Evolutionary conservation across 768 basidiomycete species (phyloP).

Genomic region (Mycena vitilis): DNA sequence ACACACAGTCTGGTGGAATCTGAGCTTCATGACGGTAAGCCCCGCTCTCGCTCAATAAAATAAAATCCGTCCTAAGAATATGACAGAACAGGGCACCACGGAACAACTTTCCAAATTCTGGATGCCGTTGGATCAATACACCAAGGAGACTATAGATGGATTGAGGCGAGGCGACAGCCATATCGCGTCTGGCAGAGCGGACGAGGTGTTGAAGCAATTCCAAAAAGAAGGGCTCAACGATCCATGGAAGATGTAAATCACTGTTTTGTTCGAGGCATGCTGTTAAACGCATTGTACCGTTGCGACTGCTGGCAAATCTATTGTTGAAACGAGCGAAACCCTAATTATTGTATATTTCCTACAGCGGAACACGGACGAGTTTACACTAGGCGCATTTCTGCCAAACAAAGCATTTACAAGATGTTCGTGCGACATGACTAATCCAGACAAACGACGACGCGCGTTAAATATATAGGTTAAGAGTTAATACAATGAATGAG

Average conservation of each 20-base stretch:
- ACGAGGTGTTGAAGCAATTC: not conserved
- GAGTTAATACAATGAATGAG: conserved; percentile 34
- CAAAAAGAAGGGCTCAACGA: conserved; percentile 7
- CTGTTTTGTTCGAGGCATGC: too few relatives aligned
- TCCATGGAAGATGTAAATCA: conserved; percentile 50
- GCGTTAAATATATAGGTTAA: conserved; percentile 30
- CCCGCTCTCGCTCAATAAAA: not conserved
- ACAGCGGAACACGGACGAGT: not conserved
- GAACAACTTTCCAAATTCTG: conserved; percentile 60
- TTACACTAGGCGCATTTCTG: conserved; percentile 24
- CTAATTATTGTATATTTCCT: not conserved
- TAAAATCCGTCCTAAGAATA: too few relatives aligned
- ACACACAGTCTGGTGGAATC: conserved; percentile 64
- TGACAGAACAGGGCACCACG: conserved; percentile 63
- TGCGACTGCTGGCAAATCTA: too few relatives aligned
- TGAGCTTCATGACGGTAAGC: conserved; percentile 68
- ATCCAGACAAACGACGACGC: conserved; percentile 31
- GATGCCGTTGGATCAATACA: conserved; percentile 66
- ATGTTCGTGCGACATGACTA: conserved; percentile 30
- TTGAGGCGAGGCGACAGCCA: conserved; percentile 45
- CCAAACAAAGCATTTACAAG: conserved; percentile 35
- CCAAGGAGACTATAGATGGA: conserved; percentile 50
- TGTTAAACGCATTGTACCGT: too few relatives aligned
- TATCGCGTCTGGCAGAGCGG: not conserved
- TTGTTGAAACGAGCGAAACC: too few relatives aligned